Base-by-base conservation (phyloP, 257 asterid species). In the Primulina eburnea region DNA sequence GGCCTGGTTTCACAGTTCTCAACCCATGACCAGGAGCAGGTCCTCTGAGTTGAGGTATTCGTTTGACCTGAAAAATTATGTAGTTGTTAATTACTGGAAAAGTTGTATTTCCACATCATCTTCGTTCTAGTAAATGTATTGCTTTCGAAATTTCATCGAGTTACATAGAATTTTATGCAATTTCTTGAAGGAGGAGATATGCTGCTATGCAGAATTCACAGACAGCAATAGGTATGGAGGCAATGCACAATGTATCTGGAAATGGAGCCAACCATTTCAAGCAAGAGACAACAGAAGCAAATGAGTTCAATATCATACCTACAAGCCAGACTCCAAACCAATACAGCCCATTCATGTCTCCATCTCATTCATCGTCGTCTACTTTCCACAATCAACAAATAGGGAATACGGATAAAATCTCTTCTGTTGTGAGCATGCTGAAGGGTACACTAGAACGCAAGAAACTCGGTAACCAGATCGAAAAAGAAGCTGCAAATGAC, bases 381-480 rank as follows among this genome's bases (percentile, higher is more conserved):
- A 78, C 80, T 65, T 87, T 90, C 74, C 76, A 82, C 71, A 68
- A 79, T 59, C 89, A 82, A 28, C 92, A 83, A 73, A 26, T 70
- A 59, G 87, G 74, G 47, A 69, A 65, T 4, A 70, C 7, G 9
- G 95, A 91, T 68, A 84, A 87, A 66, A 84, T 91, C 38, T 89
- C 97, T 9, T 91, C 95, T 2, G 90, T 91, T 2, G 96, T 91
- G 77, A 87, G 84, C 95, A 89, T 89, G 97, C 89, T 91, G 18
- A 91, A 91, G 88, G 92, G 95, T 52, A 87, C 97, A 1, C 71
- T 91, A 60, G 84, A 83, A 33, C 78, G 88, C 50, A 83, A 81
- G 79, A 81, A 74, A 69, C 73, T 75, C 32, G 8, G 30, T 38
- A 68, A 67, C 78, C 78, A 75, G n/a, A 50, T 76, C 5, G 78